These are phyloP conservation scores for Ustilago xerochloae DNA, from an alignment of 1,284 basidiomycete genomes.

Conservation along the genomic window DNA sequence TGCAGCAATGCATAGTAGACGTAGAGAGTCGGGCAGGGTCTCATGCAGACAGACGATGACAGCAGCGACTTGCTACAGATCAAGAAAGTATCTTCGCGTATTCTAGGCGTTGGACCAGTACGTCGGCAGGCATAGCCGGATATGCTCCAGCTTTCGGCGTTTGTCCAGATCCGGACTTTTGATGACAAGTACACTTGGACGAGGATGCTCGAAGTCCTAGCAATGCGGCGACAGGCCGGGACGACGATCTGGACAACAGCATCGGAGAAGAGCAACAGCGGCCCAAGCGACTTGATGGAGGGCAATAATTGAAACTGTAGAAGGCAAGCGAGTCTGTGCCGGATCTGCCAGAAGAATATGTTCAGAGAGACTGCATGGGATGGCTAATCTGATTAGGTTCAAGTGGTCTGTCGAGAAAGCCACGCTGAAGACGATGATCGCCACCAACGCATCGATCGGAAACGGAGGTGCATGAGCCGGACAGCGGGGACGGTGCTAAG, in stretches of 20 bases:
- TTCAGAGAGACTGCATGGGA: neutral
- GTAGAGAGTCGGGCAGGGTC: neutral
- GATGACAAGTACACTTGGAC: too few relatives aligned
- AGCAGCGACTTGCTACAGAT: neutral
- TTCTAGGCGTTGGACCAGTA: neutral
- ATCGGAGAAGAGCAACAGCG: too few relatives aligned
- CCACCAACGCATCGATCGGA: conserved; percentile 1
- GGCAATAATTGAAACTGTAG: too few relatives aligned
- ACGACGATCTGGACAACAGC: too few relatives aligned
- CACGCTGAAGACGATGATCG: neutral
- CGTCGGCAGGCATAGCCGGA: neutral
- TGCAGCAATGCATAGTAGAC: neutral
- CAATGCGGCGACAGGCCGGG: too few relatives aligned
- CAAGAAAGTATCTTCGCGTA: neutral
- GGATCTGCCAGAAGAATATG: neutral
- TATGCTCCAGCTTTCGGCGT: neutral
- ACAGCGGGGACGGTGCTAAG: neutral
- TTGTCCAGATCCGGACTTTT: neutral
- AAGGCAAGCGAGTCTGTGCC: too few relatives aligned
- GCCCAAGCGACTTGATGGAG: too few relatives aligned
- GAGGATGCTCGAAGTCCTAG: too few relatives aligned
- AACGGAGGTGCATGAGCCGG: neutral
- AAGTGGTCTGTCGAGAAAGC: neutral
- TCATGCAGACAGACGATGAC: neutral
- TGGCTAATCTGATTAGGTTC: conserved; percentile 1